Percentiles rank a stretch among this genome's conserved stretches.
Conservation (phyloP, 2,329 filamentous ascomycete species). For the Macrophomina tecta region DNA sequence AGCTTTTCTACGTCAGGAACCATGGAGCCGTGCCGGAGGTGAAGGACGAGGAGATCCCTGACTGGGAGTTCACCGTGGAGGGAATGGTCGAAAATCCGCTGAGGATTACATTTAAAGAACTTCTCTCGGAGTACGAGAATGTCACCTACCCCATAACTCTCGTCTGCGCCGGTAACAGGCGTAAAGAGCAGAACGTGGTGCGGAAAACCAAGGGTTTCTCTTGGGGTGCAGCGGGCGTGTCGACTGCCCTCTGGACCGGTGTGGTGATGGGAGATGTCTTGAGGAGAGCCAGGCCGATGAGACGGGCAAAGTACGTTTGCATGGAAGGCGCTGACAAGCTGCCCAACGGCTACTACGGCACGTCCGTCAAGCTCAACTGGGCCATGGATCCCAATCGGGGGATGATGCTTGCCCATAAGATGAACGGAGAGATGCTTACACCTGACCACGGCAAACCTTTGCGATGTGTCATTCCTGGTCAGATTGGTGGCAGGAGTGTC, state of each 20-base stretch:
- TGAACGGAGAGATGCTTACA: constrained; percentile 82
- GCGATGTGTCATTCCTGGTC: constrained; percentile 82
- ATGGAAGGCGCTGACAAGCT: constrained; percentile 90
- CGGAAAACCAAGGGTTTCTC: constrained; percentile 93
- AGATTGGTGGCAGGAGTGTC: constrained; percentile 90
- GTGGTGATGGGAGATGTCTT: constrained; percentile 77
- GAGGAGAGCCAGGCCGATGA: constrained; percentile 68
- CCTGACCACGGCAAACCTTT: constrained; percentile 89
- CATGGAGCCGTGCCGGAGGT: constrained; percentile 84
- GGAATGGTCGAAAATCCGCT: constrained; percentile 81
- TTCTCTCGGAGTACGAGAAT: constrained; percentile 77
- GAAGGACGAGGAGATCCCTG: constrained; percentile 71
- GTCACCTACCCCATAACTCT: constrained; percentile 86
- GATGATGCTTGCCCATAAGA: constrained; percentile 85
- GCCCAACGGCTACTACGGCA: constrained; percentile 89
- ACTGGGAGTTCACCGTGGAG: constrained; percentile 85
- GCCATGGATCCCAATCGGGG: constrained; percentile 81
- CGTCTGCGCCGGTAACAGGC: constrained; percentile 88
- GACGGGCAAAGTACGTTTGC: constrained; percentile 80
- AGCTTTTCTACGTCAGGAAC: constrained; percentile 91
- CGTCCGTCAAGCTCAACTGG: constrained; percentile 87
- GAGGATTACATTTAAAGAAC: constrained; percentile 71
- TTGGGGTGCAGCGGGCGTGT: constrained; percentile 87
- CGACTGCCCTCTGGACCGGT: constrained; percentile 87
- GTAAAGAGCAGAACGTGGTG: constrained; percentile 92